A percentile compares a stretch with the other conserved stretches of the same genome.
phyloP scores from a whole-genome alignment of 345 rosid genomes.

The Salix suchowensis region DNA sequence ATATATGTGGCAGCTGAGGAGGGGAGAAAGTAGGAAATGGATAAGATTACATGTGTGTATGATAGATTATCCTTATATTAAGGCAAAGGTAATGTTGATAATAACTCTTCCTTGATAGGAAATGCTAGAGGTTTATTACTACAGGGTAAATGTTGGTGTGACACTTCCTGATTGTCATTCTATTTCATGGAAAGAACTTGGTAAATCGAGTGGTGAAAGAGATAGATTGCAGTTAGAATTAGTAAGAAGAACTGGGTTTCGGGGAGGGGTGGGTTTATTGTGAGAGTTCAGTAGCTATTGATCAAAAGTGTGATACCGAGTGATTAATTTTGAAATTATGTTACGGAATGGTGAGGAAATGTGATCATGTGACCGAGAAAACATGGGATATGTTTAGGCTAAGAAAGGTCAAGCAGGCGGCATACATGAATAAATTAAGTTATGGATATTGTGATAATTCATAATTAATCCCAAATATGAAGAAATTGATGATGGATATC shows the following conservation, averaged over 20 bases:
- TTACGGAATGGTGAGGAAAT: background rate
- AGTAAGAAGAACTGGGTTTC: background rate
- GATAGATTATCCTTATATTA: too few species aligned
- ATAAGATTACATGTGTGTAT: too few species aligned
- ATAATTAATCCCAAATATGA: background rate
- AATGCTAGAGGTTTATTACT: background rate
- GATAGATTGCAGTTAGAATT: background rate
- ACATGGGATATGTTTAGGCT: background rate
- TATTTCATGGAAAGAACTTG: background rate
- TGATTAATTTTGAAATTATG: background rate
- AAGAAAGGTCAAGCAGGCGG: background rate
- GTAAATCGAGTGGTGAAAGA: background rate
- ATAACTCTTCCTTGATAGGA: background rate
- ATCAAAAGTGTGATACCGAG: background rate
- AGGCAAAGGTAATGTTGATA: background rate
- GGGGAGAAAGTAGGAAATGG: background rate
- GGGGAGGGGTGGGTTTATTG: background rate
- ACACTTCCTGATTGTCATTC: background rate
- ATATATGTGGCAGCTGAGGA: background rate
- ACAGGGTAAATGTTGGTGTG: background rate
- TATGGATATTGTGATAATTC: background rate
- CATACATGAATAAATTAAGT: background rate
- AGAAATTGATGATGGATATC: background rate
- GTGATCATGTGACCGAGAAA: background rate
- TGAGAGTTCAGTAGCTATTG: background rate